A percentile compares a stretch with the other conserved stretches of the same genome.
phyloP scores from a whole-genome alignment of 176 grass and related monocot species.

The Neostapfia colusana region DNA sequence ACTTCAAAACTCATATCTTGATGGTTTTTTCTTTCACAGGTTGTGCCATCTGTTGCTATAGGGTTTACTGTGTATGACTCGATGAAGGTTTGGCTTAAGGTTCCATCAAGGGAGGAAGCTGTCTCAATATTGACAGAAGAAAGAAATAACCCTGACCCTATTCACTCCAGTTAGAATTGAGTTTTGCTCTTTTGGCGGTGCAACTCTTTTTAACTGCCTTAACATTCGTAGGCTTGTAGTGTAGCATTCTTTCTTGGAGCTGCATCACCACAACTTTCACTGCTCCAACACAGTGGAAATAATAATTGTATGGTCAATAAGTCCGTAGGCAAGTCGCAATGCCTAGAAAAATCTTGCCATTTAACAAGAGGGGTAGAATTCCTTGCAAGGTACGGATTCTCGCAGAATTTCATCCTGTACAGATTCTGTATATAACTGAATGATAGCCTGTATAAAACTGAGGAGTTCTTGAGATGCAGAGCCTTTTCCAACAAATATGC shows the following conservation, averaged over 20 bases:
- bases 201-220: conserved; percentile 25
- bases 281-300: conserved; percentile 14
- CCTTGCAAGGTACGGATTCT: conserved; percentile 7
- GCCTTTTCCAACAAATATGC: neutral
- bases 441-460: neutral
- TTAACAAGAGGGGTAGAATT: conserved; percentile 35
- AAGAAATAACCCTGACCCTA: conserved; percentile 49
- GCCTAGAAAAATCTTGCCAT: conserved; percentile 13
- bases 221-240: conserved; percentile 37
- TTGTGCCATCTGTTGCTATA: conserved; percentile 92
- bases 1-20: conserved; percentile 11
- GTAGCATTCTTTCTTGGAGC: conserved; percentile 47
- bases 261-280: conserved; percentile 30
- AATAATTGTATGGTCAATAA: conserved; percentile 34
- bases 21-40: conserved; percentile 40
- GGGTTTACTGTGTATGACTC: conserved; percentile 90
- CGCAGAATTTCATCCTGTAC: conserved; percentile 37
- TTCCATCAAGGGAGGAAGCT: conserved; percentile 77
- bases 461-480: conserved; percentile 17
- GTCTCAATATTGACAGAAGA: conserved; percentile 53
- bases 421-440: conserved; percentile 43
- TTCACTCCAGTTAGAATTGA: conserved; percentile 61
- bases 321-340: conserved; percentile 14
- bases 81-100: conserved; percentile 82
- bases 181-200: conserved; percentile 15